Conservation (phyloP, 257 asterid genomes). For the Solanum rostratum region DNA sequence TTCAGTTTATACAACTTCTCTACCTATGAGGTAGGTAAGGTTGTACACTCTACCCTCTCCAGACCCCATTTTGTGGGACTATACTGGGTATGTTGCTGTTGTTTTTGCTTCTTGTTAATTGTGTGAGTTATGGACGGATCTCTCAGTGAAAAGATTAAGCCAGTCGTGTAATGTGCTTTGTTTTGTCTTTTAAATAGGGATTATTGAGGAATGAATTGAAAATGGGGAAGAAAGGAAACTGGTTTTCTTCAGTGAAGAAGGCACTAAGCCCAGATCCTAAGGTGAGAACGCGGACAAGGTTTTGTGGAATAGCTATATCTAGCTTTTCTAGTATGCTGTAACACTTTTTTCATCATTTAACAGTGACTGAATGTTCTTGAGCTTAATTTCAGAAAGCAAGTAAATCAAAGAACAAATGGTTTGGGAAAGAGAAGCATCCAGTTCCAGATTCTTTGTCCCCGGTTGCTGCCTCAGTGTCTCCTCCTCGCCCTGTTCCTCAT, state of each 20-base stretch:
- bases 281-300: slow-evolving; percentile 37
- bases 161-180: neutral
- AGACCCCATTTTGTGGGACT: neutral
- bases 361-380: neutral
- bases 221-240: slow-evolving; percentile 85
- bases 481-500: slow-evolving; percentile 33
- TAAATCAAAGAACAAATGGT: slow-evolving; percentile 30
- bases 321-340: neutral
- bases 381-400: slow-evolving; percentile 35
- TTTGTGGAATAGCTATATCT: neutral
- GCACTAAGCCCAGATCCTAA: slow-evolving; percentile 72
- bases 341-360: neutral
- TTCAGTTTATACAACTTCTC: neutral
- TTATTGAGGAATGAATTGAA: slow-evolving; percentile 35
- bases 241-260: slow-evolving; percentile 87
- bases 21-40: neutral
- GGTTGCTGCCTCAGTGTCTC: slow-evolving; percentile 30
- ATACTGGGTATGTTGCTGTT: neutral
- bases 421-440: slow-evolving; percentile 39
- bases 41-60: neutral
- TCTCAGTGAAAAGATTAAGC: neutral
- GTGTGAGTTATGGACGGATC: neutral
- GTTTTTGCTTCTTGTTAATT: neutral
- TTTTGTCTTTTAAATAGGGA: slow-evolving; percentile 1
- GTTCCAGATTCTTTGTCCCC: slow-evolving; percentile 19